phyloP scores from a whole-genome alignment of 805 yeast species.

The Ogataea ramenticola region DNA sequence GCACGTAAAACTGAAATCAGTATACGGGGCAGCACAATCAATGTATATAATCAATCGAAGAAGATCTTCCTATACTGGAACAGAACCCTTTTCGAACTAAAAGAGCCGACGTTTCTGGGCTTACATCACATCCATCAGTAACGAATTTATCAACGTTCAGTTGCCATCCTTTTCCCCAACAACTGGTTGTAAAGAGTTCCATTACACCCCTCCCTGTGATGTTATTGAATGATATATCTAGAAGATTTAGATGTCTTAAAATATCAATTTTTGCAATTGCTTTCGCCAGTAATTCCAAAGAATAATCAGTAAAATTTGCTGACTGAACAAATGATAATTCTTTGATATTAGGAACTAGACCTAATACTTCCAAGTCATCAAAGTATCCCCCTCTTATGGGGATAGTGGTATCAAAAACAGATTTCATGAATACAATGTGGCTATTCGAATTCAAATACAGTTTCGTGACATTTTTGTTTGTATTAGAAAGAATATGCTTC shows the following conservation, averaged over 20 bases:
- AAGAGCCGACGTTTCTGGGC: slow-evolving; percentile 10
- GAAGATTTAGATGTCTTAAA: slow-evolving; percentile 2
- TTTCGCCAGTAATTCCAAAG: slow-evolving; percentile 9
- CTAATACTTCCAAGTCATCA: slow-evolving; percentile 6
- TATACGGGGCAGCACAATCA: no score
- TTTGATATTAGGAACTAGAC: slow-evolving; percentile 8
- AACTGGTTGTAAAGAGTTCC: slow-evolving; percentile 16
- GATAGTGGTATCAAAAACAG: slow-evolving; percentile 7
- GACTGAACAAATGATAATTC: slow-evolving; percentile 10
- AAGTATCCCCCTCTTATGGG: slow-evolving; percentile 6
- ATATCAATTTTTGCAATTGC: slow-evolving; percentile 1
- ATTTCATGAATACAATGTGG: slow-evolving; percentile 10
- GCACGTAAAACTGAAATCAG: no score
- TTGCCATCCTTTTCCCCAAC: slow-evolving; percentile 5
- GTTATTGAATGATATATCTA: slow-evolving; percentile 15
- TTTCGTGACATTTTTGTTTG: slow-evolving; percentile 3
- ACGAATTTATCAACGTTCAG: slow-evolving; percentile 9
- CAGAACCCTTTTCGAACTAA: slow-evolving; percentile 10
- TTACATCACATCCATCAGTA: slow-evolving; percentile 12
- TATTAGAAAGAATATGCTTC: slow-evolving; percentile 5
- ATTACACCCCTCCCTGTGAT: slow-evolving; percentile 18
- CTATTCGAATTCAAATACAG: slow-evolving; percentile 8
- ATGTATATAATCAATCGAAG: not conserved
- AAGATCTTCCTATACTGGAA: slow-evolving; percentile 1
- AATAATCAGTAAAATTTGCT: slow-evolving; percentile 13